Percentiles rank a stretch among this genome's conserved stretches.
Evolutionary conservation across 164 flowering plant species (phyloP).

Genomic region (Akebia trifoliata): DNA sequence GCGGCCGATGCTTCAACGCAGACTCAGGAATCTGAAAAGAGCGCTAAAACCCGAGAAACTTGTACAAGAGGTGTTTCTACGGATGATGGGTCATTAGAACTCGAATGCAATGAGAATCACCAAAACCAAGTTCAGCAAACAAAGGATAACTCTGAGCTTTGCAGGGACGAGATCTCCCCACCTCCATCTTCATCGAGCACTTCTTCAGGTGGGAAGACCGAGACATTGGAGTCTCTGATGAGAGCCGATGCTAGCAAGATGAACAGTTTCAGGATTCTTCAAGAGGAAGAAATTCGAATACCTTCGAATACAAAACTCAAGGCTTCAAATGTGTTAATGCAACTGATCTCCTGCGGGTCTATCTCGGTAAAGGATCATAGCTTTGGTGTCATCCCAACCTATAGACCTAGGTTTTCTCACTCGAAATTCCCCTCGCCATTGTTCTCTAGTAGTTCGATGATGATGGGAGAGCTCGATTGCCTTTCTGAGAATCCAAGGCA

Average conservation of each 20-base stretch:
- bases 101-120: constrained; percentile 24
- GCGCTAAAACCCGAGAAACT: constrained; percentile 40
- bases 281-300: constrained; percentile 55
- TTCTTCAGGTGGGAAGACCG: constrained; percentile 70
- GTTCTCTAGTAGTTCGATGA: constrained; percentile 56
- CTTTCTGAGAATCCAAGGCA: constrained; percentile 60
- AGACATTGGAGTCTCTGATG: constrained; percentile 85
- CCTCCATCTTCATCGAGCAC: constrained; percentile 60
- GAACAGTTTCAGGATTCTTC: constrained; percentile 63
- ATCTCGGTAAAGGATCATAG: constrained; percentile 85
- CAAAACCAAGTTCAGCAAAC: constrained; percentile 19
- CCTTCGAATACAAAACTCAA: constrained; percentile 50
- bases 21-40: constrained; percentile 52
- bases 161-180: constrained; percentile 48
- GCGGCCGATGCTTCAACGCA: constrained; percentile 86
- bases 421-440: constrained; percentile 70
- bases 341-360: constrained; percentile 91
- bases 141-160: constrained; percentile 40
- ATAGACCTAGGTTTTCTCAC: constrained; percentile 57
- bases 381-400: constrained; percentile 73
- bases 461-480: constrained; percentile 74
- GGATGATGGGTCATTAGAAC: constrained; percentile 52
- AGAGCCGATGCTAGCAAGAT: constrained; percentile 73
- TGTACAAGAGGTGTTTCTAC: constrained; percentile 85
- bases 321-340: constrained; percentile 81